These are phyloP conservation scores for Triticum urartu DNA, from an alignment of 176 grass and related monocot genomes.

Conservation along the genomic window DNA sequence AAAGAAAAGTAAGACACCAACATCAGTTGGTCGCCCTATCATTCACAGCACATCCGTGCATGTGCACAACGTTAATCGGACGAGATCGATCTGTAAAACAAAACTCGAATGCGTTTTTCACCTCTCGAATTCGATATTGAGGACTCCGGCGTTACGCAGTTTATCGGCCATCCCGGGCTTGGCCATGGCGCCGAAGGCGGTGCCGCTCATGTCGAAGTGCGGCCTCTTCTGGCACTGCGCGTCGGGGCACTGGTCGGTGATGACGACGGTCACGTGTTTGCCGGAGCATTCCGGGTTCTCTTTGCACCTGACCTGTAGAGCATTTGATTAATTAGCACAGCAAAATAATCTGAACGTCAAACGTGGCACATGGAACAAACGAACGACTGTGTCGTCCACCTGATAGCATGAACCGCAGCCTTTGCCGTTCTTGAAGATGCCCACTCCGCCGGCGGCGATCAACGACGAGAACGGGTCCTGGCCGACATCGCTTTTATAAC, in stretches of 20 bases:
- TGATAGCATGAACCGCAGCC: slow-evolving; percentile 81
- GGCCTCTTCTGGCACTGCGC: slow-evolving; percentile 33
- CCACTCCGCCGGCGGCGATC: slow-evolving; percentile 52
- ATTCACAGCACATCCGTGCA: no score
- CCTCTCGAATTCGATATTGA: slow-evolving; percentile 59
- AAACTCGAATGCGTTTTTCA: not conserved
- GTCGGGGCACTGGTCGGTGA: slow-evolving; percentile 67
- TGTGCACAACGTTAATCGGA: no score
- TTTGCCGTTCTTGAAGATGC: slow-evolving; percentile 66
- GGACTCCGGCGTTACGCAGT: slow-evolving; percentile 56
- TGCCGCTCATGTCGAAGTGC: slow-evolving; percentile 86
- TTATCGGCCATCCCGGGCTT: slow-evolving; percentile 43
- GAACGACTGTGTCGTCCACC: slow-evolving; percentile 14
- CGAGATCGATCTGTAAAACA: no score
- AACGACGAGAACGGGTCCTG: slow-evolving; percentile 58
- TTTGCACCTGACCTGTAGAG: slow-evolving; percentile 49
- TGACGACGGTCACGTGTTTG: slow-evolving; percentile 60
- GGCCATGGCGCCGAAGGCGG: slow-evolving; percentile 72
- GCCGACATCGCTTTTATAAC: slow-evolving; percentile 54
- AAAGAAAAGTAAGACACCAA: not conserved
- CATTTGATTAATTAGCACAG: no score
- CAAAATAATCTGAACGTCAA: no score
- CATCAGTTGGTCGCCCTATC: not conserved
- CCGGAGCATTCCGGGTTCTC: slow-evolving; percentile 61
- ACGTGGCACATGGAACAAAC: no score